These are phyloP conservation scores for Mortierella antarctica DNA, from an alignment of 192 early-diverging fungal species.

Conservation along the genomic window DNA sequence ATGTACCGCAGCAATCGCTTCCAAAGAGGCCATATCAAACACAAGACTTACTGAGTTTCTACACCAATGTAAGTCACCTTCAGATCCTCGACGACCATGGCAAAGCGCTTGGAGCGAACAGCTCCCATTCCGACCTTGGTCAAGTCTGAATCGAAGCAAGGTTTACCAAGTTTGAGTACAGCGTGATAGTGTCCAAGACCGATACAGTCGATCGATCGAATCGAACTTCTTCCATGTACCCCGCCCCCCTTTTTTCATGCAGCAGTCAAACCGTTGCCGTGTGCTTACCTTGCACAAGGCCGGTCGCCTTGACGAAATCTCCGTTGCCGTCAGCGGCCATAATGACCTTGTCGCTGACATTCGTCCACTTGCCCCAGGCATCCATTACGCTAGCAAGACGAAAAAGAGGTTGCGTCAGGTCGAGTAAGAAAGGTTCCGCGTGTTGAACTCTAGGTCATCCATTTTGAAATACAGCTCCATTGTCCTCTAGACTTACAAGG, in stretches of 20 bases:
- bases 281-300: slow-evolving; percentile 61
- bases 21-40: background rate
- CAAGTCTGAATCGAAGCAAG: slow-evolving; percentile 53
- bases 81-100: slow-evolving; percentile 76
- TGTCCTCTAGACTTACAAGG: slow-evolving; percentile 53
- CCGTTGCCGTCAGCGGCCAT: slow-evolving; percentile 85
- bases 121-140: slow-evolving; percentile 72
- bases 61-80: slow-evolving; percentile 80
- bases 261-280: background rate
- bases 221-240: background rate
- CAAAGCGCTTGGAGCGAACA: slow-evolving; percentile 76
- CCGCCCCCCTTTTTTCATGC: too few relatives aligned
- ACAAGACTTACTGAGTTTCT: slow-evolving; percentile 55
- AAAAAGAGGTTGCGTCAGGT: background rate
- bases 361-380: slow-evolving; percentile 62
- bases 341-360: slow-evolving; percentile 63
- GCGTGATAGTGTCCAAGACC: too few relatives aligned
- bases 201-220: too few relatives aligned
- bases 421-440: background rate
- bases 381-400: slow-evolving; percentile 57
- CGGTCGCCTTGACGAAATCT: slow-evolving; percentile 73
- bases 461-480: background rate
- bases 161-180: background rate
- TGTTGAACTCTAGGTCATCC: background rate
- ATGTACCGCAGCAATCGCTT: background rate